Conservation (phyloP, 257 asterid genomes). For the Rauvolfia tetraphylla region DNA sequence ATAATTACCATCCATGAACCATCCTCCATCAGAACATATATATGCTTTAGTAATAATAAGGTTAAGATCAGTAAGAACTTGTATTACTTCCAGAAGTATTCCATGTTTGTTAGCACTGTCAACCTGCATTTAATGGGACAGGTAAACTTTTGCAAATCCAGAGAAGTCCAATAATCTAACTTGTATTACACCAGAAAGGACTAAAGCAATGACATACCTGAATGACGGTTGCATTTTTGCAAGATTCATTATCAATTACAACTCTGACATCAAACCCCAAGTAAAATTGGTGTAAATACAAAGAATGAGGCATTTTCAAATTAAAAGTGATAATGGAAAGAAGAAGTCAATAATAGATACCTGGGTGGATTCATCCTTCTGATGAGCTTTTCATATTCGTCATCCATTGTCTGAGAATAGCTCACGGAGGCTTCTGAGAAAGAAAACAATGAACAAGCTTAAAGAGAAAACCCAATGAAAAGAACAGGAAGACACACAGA, state of each 20-base stretch:
- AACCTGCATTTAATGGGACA: constrained; percentile 43
- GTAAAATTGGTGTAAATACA: constrained; percentile 8
- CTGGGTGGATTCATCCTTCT: constrained; percentile 82
- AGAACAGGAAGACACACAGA: constrained; percentile 21
- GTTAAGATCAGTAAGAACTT: constrained; percentile 91
- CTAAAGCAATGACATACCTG: constrained; percentile 42
- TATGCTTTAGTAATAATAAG: constrained; percentile 76
- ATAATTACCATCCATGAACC: constrained; percentile 96
- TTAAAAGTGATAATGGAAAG: background rate
- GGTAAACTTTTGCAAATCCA: background rate
- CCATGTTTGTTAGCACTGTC: constrained; percentile 97
- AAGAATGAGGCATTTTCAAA: background rate
- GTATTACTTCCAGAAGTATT: constrained; percentile 88
- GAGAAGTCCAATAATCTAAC: background rate
- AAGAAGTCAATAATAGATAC: constrained; percentile 1
- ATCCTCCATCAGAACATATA: constrained; percentile 96
- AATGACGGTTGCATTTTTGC: constrained; percentile 80
- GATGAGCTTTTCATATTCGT: constrained; percentile 81
- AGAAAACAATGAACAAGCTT: constrained; percentile 15
- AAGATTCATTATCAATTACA: constrained; percentile 82
- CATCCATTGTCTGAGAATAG: constrained; percentile 73
- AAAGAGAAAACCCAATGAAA: constrained; percentile 14
- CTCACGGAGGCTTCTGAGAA: constrained; percentile 51
- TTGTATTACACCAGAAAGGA: constrained; percentile 8
- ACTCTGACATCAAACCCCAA: constrained; percentile 52